These are phyloP conservation scores for Typha latifolia DNA, from an alignment of 176 grass and related monocot species.

Conservation along the genomic window DNA sequence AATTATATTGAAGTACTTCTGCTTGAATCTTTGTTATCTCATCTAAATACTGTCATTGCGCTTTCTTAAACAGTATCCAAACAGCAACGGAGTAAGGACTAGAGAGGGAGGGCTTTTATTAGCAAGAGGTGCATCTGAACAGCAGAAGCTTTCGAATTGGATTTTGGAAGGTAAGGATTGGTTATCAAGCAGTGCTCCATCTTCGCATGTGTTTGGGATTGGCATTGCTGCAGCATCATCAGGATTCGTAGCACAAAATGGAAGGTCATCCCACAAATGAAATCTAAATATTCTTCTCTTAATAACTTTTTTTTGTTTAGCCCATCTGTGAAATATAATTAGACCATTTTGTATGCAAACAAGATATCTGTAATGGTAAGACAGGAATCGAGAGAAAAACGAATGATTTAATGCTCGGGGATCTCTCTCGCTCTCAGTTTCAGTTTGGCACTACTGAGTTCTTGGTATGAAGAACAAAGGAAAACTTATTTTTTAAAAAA, in stretches of 20 bases:
- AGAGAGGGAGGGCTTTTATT: neutral
- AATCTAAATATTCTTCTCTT: no score
- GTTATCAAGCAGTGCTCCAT: slow-evolving; percentile 10
- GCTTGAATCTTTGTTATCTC: neutral
- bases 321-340: no score
- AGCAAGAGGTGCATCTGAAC: slow-evolving; percentile 3
- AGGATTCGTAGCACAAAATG: slow-evolving; percentile 37
- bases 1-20: neutral
- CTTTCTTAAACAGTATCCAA: slow-evolving; percentile 16
- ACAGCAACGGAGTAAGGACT: slow-evolving; percentile 13
- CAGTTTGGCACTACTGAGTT: no score
- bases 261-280: no score
- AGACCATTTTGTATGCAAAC: no score
- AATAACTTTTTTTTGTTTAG: no score
- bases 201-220: neutral
- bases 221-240: slow-evolving; percentile 63
- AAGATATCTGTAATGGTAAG: no score
- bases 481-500: no score
- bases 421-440: no score
- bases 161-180: slow-evolving; percentile 18
- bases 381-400: no score
- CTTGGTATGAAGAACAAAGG: no score
- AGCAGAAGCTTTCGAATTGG: slow-evolving; percentile 24
- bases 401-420: no score
- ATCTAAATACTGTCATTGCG: neutral